These are phyloP conservation scores for Globisporangium paroecandrum DNA, from an alignment of 352 stramenopile species.

Conservation along the genomic window DNA sequence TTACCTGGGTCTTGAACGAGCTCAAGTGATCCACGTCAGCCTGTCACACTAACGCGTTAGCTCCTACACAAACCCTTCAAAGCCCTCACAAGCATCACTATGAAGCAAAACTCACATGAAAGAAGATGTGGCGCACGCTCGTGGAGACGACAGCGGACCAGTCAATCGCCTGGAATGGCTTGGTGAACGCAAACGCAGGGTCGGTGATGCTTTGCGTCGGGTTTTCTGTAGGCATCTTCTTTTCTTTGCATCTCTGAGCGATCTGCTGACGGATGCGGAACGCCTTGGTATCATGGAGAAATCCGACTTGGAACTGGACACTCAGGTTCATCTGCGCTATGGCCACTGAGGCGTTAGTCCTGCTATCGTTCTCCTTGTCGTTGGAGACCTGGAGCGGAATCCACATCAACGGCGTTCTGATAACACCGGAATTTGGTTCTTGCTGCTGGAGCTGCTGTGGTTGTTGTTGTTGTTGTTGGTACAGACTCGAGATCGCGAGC, in stretches of 20 bases:
- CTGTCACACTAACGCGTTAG: slow-evolving; percentile 14
- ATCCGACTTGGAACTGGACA: slow-evolving; percentile 36
- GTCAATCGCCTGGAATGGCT: slow-evolving; percentile 45
- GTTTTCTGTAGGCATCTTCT: background rate
- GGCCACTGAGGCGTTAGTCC: background rate
- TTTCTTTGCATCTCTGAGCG: background rate
- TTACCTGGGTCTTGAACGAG: slow-evolving; percentile 46
- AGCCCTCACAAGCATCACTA: background rate
- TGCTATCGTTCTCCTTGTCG: background rate
- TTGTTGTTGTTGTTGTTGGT: slow-evolving; percentile 22
- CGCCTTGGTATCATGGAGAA: slow-evolving; percentile 27
- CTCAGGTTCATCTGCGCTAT: slow-evolving; percentile 23
- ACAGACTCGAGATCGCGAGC: slow-evolving; percentile 26
- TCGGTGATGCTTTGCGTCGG: slow-evolving; percentile 25
- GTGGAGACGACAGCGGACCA: slow-evolving; percentile 54
- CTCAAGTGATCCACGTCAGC: slow-evolving; percentile 51
- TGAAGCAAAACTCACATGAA: slow-evolving; percentile 29
- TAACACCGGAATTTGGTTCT: background rate
- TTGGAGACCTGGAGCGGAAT: slow-evolving; percentile 31
- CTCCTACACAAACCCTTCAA: background rate
- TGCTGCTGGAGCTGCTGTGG: background rate
- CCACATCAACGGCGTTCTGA: slow-evolving; percentile 32
- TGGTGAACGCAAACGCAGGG: slow-evolving; percentile 53
- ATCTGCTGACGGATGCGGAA: slow-evolving; percentile 25
- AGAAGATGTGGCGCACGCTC: slow-evolving; percentile 63